Percentiles rank a stretch among this genome's conserved stretches.
Conservation (phyloP, 2,329 filamentous ascomycete species). For the Trematosphaeria pertusa region DNA sequence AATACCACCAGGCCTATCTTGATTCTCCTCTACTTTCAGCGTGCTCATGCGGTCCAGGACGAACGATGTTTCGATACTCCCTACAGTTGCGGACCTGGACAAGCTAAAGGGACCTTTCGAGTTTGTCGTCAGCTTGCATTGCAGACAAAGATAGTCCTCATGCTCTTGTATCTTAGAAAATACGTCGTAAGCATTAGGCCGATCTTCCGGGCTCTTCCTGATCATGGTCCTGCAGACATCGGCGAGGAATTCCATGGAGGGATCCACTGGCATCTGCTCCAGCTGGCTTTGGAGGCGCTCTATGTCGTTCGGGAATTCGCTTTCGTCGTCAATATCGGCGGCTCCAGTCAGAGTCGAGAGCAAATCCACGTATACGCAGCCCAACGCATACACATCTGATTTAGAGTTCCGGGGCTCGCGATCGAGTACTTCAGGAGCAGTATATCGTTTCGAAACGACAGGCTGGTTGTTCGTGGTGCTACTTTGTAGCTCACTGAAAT, state of each 20-base stretch:
- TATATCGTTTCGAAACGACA: slow-evolving; percentile 11
- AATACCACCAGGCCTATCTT: no score
- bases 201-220: neutral
- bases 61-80: no score
- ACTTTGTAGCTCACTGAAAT: neutral
- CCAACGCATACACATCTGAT: slow-evolving; percentile 30
- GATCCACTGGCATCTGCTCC: neutral
- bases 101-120: no score
- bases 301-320: neutral
- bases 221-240: neutral
- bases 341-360: neutral
- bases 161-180: neutral
- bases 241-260: neutral
- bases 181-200: neutral
- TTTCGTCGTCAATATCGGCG: slow-evolving; percentile 1
- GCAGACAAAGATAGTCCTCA: neutral
- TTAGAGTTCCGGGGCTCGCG: slow-evolving; percentile 12
- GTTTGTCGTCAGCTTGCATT: no score
- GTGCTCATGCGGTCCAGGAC: no score
- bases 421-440: slow-evolving; percentile 18
- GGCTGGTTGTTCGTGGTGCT: slow-evolving; percentile 4
- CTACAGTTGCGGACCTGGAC: no score
- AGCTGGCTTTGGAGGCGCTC: neutral
- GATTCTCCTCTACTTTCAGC: no score
- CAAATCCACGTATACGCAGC: slow-evolving; percentile 28